phyloP scores from a whole-genome alignment of 768 basidiomycete genomes.

The Pisolithus tinctorius region DNA sequence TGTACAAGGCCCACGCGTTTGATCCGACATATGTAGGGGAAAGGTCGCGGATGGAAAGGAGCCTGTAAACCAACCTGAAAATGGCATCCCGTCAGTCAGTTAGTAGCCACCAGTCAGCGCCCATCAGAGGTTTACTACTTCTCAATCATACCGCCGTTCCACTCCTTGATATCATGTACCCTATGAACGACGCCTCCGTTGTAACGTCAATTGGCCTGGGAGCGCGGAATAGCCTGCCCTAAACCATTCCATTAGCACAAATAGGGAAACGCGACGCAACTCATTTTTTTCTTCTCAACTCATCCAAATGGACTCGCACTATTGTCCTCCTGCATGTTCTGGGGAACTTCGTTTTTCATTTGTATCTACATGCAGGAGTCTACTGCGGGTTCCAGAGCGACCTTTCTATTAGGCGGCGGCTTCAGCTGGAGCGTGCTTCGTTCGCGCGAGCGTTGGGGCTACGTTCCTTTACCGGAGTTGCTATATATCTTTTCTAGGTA shows the following conservation, averaged over 20 bases:
- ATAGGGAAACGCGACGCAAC: neutral
- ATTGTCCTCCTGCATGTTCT: conserved; percentile 28
- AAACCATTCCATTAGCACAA: neutral
- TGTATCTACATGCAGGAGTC: conserved; percentile 23
- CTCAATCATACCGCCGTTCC: too few relatives aligned
- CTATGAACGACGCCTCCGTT: too few relatives aligned
- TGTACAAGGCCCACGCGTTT: too few relatives aligned
- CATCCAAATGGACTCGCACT: conserved; percentile 29
- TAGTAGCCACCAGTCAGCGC: too few relatives aligned
- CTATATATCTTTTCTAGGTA: conserved; percentile 11
- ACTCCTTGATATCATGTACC: too few relatives aligned
- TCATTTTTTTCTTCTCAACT: conserved; percentile 10
- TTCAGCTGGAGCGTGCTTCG: conserved; percentile 25
- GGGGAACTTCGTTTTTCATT: neutral
- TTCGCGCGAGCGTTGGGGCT: conserved; percentile 13
- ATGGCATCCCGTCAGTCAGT: too few relatives aligned
- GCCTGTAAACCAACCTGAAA: too few relatives aligned
- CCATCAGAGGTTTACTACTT: too few relatives aligned
- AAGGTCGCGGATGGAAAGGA: too few relatives aligned
- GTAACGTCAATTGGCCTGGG: too few relatives aligned
- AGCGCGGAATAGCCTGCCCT: neutral
- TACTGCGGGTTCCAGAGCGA: conserved; percentile 30
- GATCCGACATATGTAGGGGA: too few relatives aligned
- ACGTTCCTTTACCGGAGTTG: conserved; percentile 30
- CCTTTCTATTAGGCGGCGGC: conserved; percentile 5